These are phyloP conservation scores for Hypoxylon sp. DNA, from an alignment of 2,329 filamentous ascomycete species.

Conservation along the genomic window DNA sequence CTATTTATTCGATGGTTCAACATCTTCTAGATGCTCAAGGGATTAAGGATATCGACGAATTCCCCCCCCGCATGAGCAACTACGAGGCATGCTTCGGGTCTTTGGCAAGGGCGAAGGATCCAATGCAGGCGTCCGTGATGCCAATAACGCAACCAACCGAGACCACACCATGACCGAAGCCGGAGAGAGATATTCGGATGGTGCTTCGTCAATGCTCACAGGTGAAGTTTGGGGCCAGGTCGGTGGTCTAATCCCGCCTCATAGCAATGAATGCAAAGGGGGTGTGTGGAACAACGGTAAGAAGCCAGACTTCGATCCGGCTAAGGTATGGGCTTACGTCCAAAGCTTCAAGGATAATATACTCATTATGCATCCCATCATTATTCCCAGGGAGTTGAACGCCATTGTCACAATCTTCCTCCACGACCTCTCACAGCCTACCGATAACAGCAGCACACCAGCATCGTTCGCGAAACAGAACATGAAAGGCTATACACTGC, in stretches of 20 bases:
- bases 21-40: conserved; percentile 56
- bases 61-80: conserved; percentile 78
- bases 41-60: conserved; percentile 69
- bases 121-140: conserved; percentile 61
- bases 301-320: conserved; percentile 62
- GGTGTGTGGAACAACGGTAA: conserved; percentile 54
- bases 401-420: conserved; percentile 63
- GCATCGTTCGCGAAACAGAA: too few relatives aligned
- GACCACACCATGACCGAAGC: conserved; percentile 48
- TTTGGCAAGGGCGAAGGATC: conserved; percentile 80
- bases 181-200: conserved; percentile 58
- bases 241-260: conserved; percentile 57
- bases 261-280: conserved; percentile 47
- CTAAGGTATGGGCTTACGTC: conserved; percentile 61
- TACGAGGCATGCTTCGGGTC: conserved; percentile 75
- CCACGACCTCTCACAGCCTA: conserved; percentile 52
- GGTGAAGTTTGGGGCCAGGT: conserved; percentile 66
- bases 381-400: conserved; percentile 61
- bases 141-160: conserved; percentile 51
- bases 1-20: conserved; percentile 70
- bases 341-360: conserved; percentile 67
- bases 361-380: conserved; percentile 71
- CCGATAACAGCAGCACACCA: conserved; percentile 35
- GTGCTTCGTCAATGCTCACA: conserved; percentile 61
- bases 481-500: conserved; percentile 39